These are phyloP conservation scores for Cubamyces sp. DNA, from an alignment of 768 basidiomycete species.

Conservation along the genomic window DNA sequence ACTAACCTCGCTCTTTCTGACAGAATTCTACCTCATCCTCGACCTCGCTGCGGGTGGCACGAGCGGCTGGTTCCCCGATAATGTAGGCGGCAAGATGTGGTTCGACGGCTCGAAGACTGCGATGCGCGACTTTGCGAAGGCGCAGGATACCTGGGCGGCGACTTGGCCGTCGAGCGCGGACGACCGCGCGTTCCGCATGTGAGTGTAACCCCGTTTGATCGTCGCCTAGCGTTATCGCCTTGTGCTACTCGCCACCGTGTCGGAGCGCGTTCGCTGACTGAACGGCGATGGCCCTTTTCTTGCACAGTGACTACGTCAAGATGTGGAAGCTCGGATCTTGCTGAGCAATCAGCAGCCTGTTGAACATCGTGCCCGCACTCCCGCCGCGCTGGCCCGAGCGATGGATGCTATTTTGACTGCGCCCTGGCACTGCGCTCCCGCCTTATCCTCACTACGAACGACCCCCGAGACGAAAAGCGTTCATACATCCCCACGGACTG, in stretches of 20 bases:
- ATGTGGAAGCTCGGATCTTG: constrained; percentile 40
- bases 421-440: no score
- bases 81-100: constrained; percentile 70
- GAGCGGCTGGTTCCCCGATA: constrained; percentile 67
- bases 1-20: not conserved
- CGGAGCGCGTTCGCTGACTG: constrained; percentile 7
- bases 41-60: constrained; percentile 82
- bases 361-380: not conserved
- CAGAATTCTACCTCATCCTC: constrained; percentile 82
- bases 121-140: constrained; percentile 69
- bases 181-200: constrained; percentile 74
- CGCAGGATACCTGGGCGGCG: constrained; percentile 67
- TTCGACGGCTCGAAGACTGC: constrained; percentile 63
- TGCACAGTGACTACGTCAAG: constrained; percentile 38
- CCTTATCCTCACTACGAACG: not conserved
- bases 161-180: constrained; percentile 72
- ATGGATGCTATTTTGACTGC: no score
- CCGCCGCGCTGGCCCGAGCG: no score
- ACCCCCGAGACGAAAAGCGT: not conserved
- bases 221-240: no score
- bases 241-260: not conserved
- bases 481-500: not conserved
- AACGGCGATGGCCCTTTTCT: not conserved
- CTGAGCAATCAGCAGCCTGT: constrained; percentile 5
- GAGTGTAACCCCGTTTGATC: constrained; percentile 21